A percentile compares a stretch with the other conserved stretches of the same genome.
These are phyloP conservation scores for Xanthoparmelia taractica DNA, from an alignment of 495 filamentous ascomycete species.

Conservation along the genomic window DNA sequence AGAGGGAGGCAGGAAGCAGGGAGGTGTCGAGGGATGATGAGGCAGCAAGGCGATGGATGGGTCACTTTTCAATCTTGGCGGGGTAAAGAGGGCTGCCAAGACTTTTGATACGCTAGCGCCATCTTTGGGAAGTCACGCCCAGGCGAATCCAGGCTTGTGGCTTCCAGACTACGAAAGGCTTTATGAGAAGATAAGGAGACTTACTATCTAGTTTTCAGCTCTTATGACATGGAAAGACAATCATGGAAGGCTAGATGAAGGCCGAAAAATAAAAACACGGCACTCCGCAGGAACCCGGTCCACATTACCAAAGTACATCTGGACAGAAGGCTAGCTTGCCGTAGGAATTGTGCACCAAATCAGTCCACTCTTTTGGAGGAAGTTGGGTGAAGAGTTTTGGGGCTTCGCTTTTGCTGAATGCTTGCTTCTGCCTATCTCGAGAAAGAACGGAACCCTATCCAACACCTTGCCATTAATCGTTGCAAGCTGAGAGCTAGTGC, in stretches of 20 bases:
- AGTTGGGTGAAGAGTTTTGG: background rate
- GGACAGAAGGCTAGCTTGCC: background rate
- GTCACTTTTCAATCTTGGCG: conserved; percentile 8
- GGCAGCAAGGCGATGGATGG: conserved; percentile 6
- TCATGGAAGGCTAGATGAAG: background rate
- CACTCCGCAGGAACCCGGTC: conserved; percentile 1
- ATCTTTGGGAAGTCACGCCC: background rate
- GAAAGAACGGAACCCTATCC: conserved; percentile 1
- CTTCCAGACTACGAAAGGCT: too few species aligned
- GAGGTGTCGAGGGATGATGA: conserved; percentile 27
- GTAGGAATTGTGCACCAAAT: background rate
- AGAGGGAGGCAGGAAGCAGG: conserved; percentile 13
- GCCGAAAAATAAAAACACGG: background rate
- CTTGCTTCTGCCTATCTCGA: background rate
- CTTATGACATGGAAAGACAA: background rate
- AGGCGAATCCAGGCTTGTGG: background rate
- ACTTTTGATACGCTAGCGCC: conserved; percentile 2
- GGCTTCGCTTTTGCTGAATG: background rate
- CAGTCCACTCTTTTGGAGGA: background rate
- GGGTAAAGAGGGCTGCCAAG: conserved; percentile 11
- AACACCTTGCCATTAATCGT: background rate
- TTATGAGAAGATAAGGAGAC: background rate
- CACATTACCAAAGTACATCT: conserved; percentile 5
- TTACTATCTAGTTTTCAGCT: conserved; percentile 1
- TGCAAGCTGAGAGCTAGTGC: conserved; percentile 16